A percentile compares a stretch with the other conserved stretches of the same genome.
Evolutionary conservation across 345 rosid species (phyloP).

Genomic region (Physaria fendleri): DNA sequence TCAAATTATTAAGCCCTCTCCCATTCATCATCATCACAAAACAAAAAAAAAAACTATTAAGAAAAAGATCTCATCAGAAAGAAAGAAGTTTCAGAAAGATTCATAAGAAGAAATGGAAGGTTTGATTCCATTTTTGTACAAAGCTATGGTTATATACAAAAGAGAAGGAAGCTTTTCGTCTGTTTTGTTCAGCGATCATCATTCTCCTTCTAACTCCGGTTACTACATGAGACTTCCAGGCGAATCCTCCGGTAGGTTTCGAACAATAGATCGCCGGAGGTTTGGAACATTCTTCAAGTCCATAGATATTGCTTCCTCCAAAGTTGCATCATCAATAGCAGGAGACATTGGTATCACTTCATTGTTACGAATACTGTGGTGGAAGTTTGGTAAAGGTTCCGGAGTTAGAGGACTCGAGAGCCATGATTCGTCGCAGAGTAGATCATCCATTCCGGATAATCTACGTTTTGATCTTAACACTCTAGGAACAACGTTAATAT

Average conservation of each 20-base stretch:
- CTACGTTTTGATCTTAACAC: not conserved
- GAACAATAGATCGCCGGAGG: slow-evolving; percentile 16
- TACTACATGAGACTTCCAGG: slow-evolving; percentile 29
- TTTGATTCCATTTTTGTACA: slow-evolving; percentile 31
- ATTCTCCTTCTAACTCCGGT: slow-evolving; percentile 20
- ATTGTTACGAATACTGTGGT: not conserved
- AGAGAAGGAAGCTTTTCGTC: slow-evolving; percentile 29
- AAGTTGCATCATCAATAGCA: not conserved
- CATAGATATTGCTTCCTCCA: slow-evolving; percentile 16
- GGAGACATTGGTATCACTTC: not conserved
- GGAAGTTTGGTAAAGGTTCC: slow-evolving; percentile 1
- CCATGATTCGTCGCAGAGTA: slow-evolving; percentile 29
- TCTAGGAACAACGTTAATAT: not conserved
- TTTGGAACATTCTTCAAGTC: slow-evolving; percentile 22
- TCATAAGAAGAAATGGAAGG: slow-evolving; percentile 22
- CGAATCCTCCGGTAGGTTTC: slow-evolving; percentile 25
- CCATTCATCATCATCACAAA: slow-evolving; percentile 22
- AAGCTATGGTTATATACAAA: slow-evolving; percentile 27
- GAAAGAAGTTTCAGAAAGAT: not conserved
- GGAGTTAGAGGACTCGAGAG: slow-evolving; percentile 12
- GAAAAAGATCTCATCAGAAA: not conserved
- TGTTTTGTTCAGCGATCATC: slow-evolving; percentile 20
- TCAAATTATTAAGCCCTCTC: slow-evolving; percentile 11
- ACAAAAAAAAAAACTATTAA: slow-evolving; percentile 1
- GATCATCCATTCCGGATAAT: slow-evolving; percentile 33